Evolutionary conservation across 208 protist genomes (phyloP).

Genomic region (Crithidia bombi): DNA sequence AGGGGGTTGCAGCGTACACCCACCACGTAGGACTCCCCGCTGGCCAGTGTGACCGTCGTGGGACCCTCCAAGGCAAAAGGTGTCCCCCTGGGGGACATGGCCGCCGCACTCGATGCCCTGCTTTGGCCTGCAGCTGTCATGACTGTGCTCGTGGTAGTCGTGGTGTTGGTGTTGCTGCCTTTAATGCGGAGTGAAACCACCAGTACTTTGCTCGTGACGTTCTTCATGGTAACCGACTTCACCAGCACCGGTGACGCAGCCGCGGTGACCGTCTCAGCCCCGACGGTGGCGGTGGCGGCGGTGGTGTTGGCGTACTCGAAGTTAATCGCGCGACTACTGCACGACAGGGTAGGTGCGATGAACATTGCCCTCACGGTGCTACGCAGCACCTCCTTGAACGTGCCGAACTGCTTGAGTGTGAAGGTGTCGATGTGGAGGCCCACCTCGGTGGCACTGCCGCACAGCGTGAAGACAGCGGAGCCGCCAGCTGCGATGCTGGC

Average conservation of each 20-base stretch:
- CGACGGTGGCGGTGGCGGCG: neutral
- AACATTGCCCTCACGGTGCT: conserved; percentile 83
- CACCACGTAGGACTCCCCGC: conserved; percentile 81
- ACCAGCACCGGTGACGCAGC: conserved; percentile 22
- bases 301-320: conserved; percentile 87
- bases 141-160: neutral
- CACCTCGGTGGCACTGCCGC: conserved; percentile 47
- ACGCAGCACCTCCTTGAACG: conserved; percentile 82
- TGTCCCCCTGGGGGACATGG: conserved; percentile 15
- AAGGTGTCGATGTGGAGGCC: conserved; percentile 82
- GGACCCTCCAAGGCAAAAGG: conserved; percentile 82
- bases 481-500: conserved; percentile 65
- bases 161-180: conserved; percentile 15
- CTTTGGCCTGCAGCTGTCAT: neutral
- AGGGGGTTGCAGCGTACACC: conserved; percentile 86
- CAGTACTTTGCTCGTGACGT: conserved; percentile 86
- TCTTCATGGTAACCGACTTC: conserved; percentile 90
- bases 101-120: too few relatives aligned
- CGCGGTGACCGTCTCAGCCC: neutral
- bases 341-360: conserved; percentile 79
- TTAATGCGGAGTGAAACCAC: conserved; percentile 64
- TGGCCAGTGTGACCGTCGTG: conserved; percentile 63
- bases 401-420: conserved; percentile 78
- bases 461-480: conserved; percentile 65
- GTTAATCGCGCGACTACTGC: conserved; percentile 68